These are phyloP conservation scores for Saccharum officinarum DNA, from an alignment of 176 grass and related monocot genomes.

Conservation along the genomic window DNA sequence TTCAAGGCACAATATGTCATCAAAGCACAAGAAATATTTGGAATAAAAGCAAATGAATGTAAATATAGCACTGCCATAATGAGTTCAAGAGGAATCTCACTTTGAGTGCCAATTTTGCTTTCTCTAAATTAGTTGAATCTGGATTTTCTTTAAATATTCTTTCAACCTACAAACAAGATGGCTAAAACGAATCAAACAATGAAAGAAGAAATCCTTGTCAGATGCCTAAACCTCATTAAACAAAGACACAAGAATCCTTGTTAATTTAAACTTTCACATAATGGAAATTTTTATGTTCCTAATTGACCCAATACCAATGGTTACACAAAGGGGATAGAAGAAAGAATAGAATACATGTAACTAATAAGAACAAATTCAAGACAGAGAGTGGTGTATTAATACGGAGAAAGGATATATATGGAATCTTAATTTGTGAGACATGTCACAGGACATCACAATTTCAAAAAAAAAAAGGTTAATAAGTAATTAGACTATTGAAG, in stretches of 20 bases:
- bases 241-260: not conserved
- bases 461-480: not conserved
- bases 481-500: not conserved
- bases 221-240: not conserved
- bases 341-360: slow-evolving; percentile 2
- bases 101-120: slow-evolving; percentile 50
- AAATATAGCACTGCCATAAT: not conserved
- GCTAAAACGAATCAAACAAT: slow-evolving; percentile 19
- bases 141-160: slow-evolving; percentile 50
- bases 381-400: not conserved
- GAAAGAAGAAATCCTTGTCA: not conserved
- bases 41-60: slow-evolving; percentile 2
- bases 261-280: slow-evolving; percentile 10
- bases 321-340: slow-evolving; percentile 27
- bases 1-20: slow-evolving; percentile 31
- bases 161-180: slow-evolving; percentile 52
- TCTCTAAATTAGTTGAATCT: slow-evolving; percentile 60
- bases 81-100: slow-evolving; percentile 36
- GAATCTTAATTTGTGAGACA: not conserved
- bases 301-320: not conserved
- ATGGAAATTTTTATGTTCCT: not conserved
- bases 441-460: not conserved
- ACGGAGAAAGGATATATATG: not conserved
- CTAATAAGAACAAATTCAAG: not conserved
- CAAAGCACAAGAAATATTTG: slow-evolving; percentile 8